Evolutionary conservation across 2,329 filamentous ascomycete species (phyloP).

Genomic region (Xylariales sp.): DNA sequence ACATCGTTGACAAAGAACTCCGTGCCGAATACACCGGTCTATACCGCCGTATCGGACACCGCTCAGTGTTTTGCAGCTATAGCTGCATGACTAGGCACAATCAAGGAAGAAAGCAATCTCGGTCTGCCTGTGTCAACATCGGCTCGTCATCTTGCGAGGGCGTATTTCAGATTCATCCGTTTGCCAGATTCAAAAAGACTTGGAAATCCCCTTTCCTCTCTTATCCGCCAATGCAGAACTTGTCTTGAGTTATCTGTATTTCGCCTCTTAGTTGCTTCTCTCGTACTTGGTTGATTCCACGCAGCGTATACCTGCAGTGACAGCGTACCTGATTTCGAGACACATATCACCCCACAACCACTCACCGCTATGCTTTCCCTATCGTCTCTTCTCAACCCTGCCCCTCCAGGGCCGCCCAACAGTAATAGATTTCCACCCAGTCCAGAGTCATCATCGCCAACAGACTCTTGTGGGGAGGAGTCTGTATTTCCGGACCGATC

Average conservation of each 20-base stretch:
- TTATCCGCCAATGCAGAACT: conserved; percentile 48
- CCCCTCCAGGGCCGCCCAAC: conserved; percentile 57
- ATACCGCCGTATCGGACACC: conserved; percentile 51
- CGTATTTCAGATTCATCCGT: conserved; percentile 52
- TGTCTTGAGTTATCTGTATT: conserved; percentile 51
- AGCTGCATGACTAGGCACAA: conserved; percentile 55
- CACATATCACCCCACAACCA: conserved; percentile 47
- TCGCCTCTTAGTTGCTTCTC: conserved; percentile 45
- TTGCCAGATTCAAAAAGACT: conserved; percentile 54
- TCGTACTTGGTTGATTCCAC: conserved; percentile 41
- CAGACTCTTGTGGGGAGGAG: conserved; percentile 51
- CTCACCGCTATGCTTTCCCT: conserved; percentile 70
- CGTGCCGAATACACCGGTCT: conserved; percentile 57
- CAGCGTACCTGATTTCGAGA: conserved; percentile 55
- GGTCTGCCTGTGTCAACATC: conserved; percentile 53
- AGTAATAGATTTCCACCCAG: conserved; percentile 56
- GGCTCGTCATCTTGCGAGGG: conserved; percentile 50
- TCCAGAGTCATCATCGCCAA: conserved; percentile 53
- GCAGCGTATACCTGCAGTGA: conserved; percentile 47
- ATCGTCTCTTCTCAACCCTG: conserved; percentile 74
- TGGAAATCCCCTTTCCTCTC: conserved; percentile 49
- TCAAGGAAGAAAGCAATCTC: conserved; percentile 54
- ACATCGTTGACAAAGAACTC: conserved; percentile 61
- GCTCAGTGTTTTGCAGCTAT: conserved; percentile 52
- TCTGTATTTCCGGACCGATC: conserved; percentile 46